These are phyloP conservation scores for Alopecurus myosuroides DNA, from an alignment of 176 grass and related monocot species.

Conservation along the genomic window DNA sequence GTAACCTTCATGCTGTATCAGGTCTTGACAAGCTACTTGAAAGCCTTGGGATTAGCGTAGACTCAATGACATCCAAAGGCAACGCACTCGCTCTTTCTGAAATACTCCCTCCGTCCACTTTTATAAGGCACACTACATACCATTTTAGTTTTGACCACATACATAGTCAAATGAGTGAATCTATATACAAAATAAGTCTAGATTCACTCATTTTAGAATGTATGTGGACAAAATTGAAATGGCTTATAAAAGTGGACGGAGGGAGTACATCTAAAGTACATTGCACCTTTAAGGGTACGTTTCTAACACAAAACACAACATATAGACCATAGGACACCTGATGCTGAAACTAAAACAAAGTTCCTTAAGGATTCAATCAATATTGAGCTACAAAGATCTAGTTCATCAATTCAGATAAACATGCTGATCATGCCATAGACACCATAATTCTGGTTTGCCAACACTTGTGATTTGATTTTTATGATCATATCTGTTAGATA, in stretches of 20 bases:
- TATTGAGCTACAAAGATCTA: neutral
- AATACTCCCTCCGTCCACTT: too few species aligned
- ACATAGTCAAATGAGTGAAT: too few species aligned
- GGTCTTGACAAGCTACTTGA: conserved; percentile 40
- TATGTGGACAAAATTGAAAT: too few species aligned
- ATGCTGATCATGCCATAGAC: neutral
- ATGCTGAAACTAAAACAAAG: neutral
- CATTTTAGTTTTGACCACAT: too few species aligned
- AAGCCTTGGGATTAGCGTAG: conserved; percentile 27
- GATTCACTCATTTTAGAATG: too few species aligned
- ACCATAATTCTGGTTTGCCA: neutral
- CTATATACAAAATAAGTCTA: too few species aligned
- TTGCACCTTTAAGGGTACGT: conserved; percentile 48
- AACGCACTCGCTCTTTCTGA: conserved; percentile 36
- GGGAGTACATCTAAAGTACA: conserved; percentile 46
- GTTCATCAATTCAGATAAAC: neutral
- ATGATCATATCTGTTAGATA: neutral
- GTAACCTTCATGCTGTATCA: neutral
- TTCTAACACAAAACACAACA: neutral
- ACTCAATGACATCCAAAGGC: conserved; percentile 27
- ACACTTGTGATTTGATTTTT: neutral
- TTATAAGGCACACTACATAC: too few species aligned
- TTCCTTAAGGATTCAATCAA: neutral
- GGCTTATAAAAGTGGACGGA: too few species aligned
- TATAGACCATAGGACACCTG: neutral